These are phyloP conservation scores for Acidomyces sp. DNA, from an alignment of 495 filamentous ascomycete species.

Conservation along the genomic window DNA sequence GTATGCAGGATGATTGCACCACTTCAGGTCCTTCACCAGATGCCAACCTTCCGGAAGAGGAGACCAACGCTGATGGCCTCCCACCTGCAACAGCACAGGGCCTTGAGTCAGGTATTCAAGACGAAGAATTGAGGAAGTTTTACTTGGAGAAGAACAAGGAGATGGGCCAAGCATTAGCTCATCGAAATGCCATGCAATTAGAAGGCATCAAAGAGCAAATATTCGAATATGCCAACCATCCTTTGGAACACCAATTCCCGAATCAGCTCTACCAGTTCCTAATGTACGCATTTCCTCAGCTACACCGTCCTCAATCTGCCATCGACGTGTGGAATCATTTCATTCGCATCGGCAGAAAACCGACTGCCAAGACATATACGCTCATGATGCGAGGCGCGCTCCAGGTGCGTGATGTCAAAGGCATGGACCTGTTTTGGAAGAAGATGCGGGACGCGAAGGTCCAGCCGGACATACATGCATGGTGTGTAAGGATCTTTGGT, in stretches of 20 bases:
- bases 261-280: slow-evolving; percentile 38
- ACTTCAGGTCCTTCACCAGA: too few relatives aligned
- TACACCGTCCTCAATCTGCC: slow-evolving; percentile 36
- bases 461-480: slow-evolving; percentile 42
- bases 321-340: slow-evolving; percentile 49
- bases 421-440: slow-evolving; percentile 45
- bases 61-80: too few relatives aligned
- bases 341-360: slow-evolving; percentile 35
- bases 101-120: too few relatives aligned
- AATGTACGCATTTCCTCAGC: slow-evolving; percentile 37
- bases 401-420: slow-evolving; percentile 33
- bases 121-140: too few relatives aligned
- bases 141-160: too few relatives aligned
- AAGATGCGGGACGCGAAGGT: slow-evolving; percentile 39
- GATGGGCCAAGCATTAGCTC: slow-evolving; percentile 19
- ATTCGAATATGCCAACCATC: background rate
- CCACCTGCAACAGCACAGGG: too few relatives aligned
- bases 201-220: slow-evolving; percentile 16
- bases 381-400: slow-evolving; percentile 49
- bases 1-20: too few relatives aligned
- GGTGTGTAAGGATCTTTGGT: slow-evolving; percentile 51
- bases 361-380: slow-evolving; percentile 46
- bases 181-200: slow-evolving; percentile 2
- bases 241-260: background rate
- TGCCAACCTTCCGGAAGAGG: too few relatives aligned